A percentile compares a stretch with the other conserved stretches of the same genome.
These are phyloP conservation scores for Nigrograna mackinnonii DNA, from an alignment of 2,329 filamentous ascomycete species.

Conservation along the genomic window DNA sequence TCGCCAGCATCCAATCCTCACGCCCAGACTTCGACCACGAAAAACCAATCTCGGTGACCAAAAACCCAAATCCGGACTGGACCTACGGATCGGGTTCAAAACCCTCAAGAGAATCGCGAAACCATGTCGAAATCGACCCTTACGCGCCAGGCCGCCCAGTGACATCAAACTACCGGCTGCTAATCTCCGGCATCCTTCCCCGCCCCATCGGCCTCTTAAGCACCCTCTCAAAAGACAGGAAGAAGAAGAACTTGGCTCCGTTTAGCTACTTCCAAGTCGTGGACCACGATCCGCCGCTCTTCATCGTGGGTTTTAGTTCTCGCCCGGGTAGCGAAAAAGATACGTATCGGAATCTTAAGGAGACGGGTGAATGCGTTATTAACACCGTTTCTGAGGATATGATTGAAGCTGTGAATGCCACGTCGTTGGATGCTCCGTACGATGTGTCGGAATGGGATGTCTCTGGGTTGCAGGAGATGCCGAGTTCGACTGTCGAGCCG, in stretches of 20 bases:
- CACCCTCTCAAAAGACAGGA: conserved; percentile 14
- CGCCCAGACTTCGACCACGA: conserved; percentile 11
- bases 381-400: conserved; percentile 83
- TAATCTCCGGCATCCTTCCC: conserved; percentile 16
- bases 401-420: conserved; percentile 79
- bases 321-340: conserved; percentile 14
- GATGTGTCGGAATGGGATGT: conserved; percentile 76
- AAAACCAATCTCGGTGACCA: conserved; percentile 10
- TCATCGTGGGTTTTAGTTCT: conserved; percentile 20
- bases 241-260: conserved; percentile 24
- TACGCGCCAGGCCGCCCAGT: conserved; percentile 12
- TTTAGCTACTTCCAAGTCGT: conserved; percentile 33
- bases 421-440: conserved; percentile 73
- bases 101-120: not conserved
- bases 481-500: conserved; percentile 64
- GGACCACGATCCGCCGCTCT: conserved; percentile 22
- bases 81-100: conserved; percentile 10
- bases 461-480: conserved; percentile 70
- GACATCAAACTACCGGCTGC: conserved; percentile 19
- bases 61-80: conserved; percentile 18
- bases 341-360: conserved; percentile 20
- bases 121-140: conserved; percentile 17
- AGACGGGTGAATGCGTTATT: conserved; percentile 50
- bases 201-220: conserved; percentile 19
- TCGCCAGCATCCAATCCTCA: conserved; percentile 4